These are phyloP conservation scores for Penicillium palitans DNA, from an alignment of 2,329 filamentous ascomycete species.

Conservation along the genomic window DNA sequence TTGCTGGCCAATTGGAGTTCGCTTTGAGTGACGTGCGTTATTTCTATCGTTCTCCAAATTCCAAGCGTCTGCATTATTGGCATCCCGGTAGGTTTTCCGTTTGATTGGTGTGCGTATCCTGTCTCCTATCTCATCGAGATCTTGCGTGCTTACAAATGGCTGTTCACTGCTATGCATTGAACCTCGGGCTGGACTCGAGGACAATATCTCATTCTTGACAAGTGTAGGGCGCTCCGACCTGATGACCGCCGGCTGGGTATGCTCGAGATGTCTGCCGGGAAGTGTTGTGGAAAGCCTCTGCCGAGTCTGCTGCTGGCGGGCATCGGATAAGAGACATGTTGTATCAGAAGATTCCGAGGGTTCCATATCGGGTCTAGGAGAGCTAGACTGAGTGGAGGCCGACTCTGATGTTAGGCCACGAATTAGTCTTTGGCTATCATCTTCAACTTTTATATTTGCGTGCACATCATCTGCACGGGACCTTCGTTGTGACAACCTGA, in stretches of 20 bases:
- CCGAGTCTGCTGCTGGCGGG: slow-evolving; percentile 28
- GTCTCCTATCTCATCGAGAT: slow-evolving; percentile 56
- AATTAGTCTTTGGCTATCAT: slow-evolving; percentile 1
- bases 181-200: slow-evolving; percentile 34
- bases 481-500: background rate
- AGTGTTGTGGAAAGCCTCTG: slow-evolving; percentile 1
- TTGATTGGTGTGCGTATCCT: slow-evolving; percentile 46
- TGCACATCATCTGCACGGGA: background rate
- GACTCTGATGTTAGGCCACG: slow-evolving; percentile 9
- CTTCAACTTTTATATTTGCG: background rate
- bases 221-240: slow-evolving; percentile 19
- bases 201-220: slow-evolving; percentile 40
- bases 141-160: slow-evolving; percentile 57
- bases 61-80: background rate
- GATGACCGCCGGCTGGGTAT: slow-evolving; percentile 6
- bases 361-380: slow-evolving; percentile 2
- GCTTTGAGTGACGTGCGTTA: slow-evolving; percentile 1
- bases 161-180: slow-evolving; percentile 11
- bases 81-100: slow-evolving; percentile 15
- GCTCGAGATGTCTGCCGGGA: background rate
- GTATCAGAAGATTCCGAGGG: slow-evolving; percentile 11
- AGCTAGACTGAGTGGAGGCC: slow-evolving; percentile 21
- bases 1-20: background rate
- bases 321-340: slow-evolving; percentile 1
- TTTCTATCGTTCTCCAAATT: background rate